A percentile compares a stretch with the other conserved stretches of the same genome.
These are phyloP conservation scores for Tricholoma sp. DNA, from an alignment of 768 basidiomycete species.

Conservation along the genomic window DNA sequence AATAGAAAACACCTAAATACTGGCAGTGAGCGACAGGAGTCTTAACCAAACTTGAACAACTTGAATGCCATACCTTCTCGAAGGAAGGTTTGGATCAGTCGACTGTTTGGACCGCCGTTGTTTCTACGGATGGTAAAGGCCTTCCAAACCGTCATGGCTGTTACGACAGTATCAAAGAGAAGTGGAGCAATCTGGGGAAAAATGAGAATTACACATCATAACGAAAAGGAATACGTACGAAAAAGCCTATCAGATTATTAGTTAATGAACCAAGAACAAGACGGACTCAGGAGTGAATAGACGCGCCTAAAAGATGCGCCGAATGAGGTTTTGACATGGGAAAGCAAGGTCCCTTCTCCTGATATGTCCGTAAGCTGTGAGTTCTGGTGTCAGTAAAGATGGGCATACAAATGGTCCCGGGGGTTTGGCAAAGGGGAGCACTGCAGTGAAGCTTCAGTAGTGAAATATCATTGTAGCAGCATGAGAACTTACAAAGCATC, in stretches of 20 bases:
- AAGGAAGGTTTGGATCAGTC: slow-evolving; percentile 78
- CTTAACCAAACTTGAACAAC: no score
- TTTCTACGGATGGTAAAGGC: slow-evolving; percentile 71
- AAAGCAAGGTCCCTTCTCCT: slow-evolving; percentile 66
- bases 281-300: not conserved
- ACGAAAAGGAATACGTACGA: slow-evolving; percentile 35
- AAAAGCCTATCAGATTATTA: slow-evolving; percentile 39
- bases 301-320: slow-evolving; percentile 70
- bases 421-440: slow-evolving; percentile 60
- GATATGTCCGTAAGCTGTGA: not conserved
- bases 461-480: not conserved
- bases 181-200: slow-evolving; percentile 67
- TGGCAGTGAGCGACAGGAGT: slow-evolving; percentile 1
- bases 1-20: slow-evolving; percentile 69
- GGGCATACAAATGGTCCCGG: slow-evolving; percentile 40
- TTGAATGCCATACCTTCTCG: slow-evolving; percentile 55
- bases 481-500: slow-evolving; percentile 57
- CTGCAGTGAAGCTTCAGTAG: slow-evolving; percentile 28
- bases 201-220: slow-evolving; percentile 5
- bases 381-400: not conserved
- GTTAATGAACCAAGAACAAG: slow-evolving; percentile 4
- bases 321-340: slow-evolving; percentile 81
- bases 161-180: slow-evolving; percentile 75
- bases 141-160: slow-evolving; percentile 76
- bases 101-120: slow-evolving; percentile 71